Percentiles rank a stretch among this genome's conserved stretches.
Evolutionary conservation across 495 filamentous ascomycete species (phyloP).

Genomic region (Daldinia decipiens): DNA sequence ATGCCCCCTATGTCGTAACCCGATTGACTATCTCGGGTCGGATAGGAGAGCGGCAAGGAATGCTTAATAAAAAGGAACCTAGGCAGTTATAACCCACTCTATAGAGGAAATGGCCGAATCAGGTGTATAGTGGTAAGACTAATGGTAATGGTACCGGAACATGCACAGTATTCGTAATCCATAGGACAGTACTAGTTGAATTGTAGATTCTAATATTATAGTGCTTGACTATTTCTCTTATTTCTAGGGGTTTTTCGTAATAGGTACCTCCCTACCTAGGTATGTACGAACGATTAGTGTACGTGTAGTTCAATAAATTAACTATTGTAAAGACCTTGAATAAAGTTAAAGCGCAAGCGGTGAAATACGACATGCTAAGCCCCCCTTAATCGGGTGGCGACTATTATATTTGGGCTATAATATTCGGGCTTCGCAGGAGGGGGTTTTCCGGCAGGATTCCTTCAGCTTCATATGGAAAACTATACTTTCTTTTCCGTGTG

Average conservation of each 20-base stretch:
- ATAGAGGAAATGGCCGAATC: background rate
- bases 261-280: no score
- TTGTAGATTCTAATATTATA: background rate
- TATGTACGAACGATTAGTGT: no score
- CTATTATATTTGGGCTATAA: background rate
- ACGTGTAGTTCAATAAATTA: no score
- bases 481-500: background rate
- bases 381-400: background rate
- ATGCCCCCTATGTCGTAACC: slow-evolving; percentile 89
- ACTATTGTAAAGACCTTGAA: no score
- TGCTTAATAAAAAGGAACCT: slow-evolving; percentile 8
- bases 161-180: background rate
- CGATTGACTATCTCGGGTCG: slow-evolving; percentile 71
- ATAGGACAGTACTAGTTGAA: background rate
- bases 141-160: background rate
- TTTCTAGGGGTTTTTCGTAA: no score
- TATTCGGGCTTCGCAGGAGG: background rate
- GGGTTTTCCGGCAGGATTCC: background rate
- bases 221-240: background rate
- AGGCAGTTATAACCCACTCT: background rate
- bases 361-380: background rate
- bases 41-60: slow-evolving; percentile 40
- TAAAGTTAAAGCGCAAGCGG: no score
- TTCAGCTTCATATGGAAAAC: background rate
- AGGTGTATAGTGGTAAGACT: background rate